These are phyloP conservation scores for Corchorus capsularis DNA, from an alignment of 345 rosid genomes.

Conservation along the genomic window DNA sequence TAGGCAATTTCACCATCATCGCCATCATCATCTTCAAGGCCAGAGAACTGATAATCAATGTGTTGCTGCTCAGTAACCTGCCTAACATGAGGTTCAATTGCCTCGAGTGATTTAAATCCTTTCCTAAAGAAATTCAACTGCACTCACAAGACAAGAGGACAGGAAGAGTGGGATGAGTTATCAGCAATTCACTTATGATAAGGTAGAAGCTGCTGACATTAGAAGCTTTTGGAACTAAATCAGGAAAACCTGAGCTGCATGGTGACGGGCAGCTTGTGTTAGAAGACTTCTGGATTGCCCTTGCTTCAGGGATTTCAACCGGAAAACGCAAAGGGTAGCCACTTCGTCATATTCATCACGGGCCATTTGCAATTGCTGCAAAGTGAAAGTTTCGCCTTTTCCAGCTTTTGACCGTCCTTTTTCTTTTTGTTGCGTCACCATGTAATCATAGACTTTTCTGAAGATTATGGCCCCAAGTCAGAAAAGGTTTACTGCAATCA, in stretches of 20 bases:
- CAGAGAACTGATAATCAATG: slow-evolving; percentile 79
- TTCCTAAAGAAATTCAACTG: slow-evolving; percentile 86
- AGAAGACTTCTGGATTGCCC: slow-evolving; percentile 92
- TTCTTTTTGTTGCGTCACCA: slow-evolving; percentile 77
- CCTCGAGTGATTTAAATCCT: slow-evolving; percentile 84
- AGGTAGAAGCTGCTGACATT: slow-evolving; percentile 11
- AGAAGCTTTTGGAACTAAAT: slow-evolving; percentile 7
- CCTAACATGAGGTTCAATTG: slow-evolving; percentile 69
- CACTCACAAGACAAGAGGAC: slow-evolving; percentile 28
- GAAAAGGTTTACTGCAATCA: slow-evolving; percentile 24
- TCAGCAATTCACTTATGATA: slow-evolving; percentile 13
- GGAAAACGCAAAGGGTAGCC: slow-evolving; percentile 81
- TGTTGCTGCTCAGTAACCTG: slow-evolving; percentile 69
- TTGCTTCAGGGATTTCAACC: slow-evolving; percentile 90
- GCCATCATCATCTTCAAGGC: slow-evolving; percentile 61
- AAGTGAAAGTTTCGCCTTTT: slow-evolving; percentile 59
- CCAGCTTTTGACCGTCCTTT: slow-evolving; percentile 75
- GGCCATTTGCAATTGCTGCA: slow-evolving; percentile 70
- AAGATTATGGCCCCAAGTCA: slow-evolving; percentile 31
- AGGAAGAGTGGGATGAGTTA: slow-evolving; percentile 1
- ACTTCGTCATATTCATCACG: slow-evolving; percentile 75
- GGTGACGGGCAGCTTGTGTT: slow-evolving; percentile 93
- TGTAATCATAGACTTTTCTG: slow-evolving; percentile 77
- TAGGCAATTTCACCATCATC: slow-evolving; percentile 46
- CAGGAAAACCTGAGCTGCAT: slow-evolving; percentile 86